A percentile compares a stretch with the other conserved stretches of the same genome.
phyloP scores from a whole-genome alignment of 2,329 filamentous ascomycete species.

The Ambrosiella beaveri region DNA sequence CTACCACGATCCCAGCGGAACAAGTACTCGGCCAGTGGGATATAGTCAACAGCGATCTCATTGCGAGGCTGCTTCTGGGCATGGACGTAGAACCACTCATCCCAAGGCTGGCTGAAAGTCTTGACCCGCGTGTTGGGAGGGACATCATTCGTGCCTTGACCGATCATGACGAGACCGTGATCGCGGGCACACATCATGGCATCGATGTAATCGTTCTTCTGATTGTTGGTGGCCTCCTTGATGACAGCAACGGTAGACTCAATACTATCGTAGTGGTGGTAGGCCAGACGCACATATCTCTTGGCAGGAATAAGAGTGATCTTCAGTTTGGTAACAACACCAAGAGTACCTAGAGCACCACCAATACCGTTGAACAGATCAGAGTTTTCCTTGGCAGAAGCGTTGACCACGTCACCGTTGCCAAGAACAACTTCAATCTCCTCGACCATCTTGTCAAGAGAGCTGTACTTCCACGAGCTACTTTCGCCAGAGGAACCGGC shows the following conservation, averaged over 20 bases:
- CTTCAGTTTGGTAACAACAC: slow-evolving; percentile 48
- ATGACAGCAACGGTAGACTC: slow-evolving; percentile 26
- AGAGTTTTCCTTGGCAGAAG: slow-evolving; percentile 29
- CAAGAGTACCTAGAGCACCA: slow-evolving; percentile 48
- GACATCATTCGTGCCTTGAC: slow-evolving; percentile 33
- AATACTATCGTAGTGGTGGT: slow-evolving; percentile 29
- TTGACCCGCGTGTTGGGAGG: slow-evolving; percentile 21
- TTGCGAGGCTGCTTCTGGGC: slow-evolving; percentile 28
- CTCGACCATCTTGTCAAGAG: slow-evolving; percentile 45
- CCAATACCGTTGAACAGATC: slow-evolving; percentile 50
- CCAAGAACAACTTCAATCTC: slow-evolving; percentile 48
- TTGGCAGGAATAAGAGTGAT: slow-evolving; percentile 38
- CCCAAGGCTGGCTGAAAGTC: slow-evolving; percentile 38
- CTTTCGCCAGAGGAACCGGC: slow-evolving; percentile 51
- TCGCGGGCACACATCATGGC: slow-evolving; percentile 44
- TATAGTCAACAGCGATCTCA: slow-evolving; percentile 28
- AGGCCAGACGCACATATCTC: slow-evolving; percentile 39
- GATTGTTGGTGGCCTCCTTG: slow-evolving; percentile 24
- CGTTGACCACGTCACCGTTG: slow-evolving; percentile 37
- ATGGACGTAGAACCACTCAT: slow-evolving; percentile 63
- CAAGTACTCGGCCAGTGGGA: slow-evolving; percentile 48
- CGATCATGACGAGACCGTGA: slow-evolving; percentile 42
- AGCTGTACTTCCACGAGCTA: slow-evolving; percentile 48
- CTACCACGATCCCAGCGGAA: slow-evolving; percentile 55
- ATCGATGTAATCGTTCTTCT: slow-evolving; percentile 46